phyloP scores from a whole-genome alignment of 805 yeast species.

The Blastobotrys attinorum region DNA sequence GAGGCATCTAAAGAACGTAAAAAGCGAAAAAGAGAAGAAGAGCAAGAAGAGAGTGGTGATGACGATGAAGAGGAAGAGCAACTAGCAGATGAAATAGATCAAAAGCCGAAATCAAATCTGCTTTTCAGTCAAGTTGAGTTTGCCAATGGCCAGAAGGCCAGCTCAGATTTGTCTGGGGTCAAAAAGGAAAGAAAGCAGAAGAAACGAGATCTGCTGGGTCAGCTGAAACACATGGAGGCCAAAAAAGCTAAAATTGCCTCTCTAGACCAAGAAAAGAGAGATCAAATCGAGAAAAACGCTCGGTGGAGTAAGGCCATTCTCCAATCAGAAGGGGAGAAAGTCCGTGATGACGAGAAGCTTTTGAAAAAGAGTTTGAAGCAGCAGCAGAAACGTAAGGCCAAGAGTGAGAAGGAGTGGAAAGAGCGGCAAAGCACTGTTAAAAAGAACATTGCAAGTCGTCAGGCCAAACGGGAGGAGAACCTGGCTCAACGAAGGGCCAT shows the following conservation, averaged over 20 bases:
- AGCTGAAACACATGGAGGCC: constrained; percentile 64
- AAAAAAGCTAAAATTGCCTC: constrained; percentile 56
- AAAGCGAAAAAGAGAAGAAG: constrained; percentile 31
- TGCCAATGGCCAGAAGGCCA: constrained; percentile 70
- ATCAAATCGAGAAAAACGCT: constrained; percentile 55
- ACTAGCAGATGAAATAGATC: constrained; percentile 26
- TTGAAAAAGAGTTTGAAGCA: constrained; percentile 79
- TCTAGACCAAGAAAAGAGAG: constrained; percentile 55
- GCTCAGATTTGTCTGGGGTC: constrained; percentile 57
- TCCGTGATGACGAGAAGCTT: constrained; percentile 83
- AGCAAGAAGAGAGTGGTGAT: constrained; percentile 28
- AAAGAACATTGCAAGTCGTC: constrained; percentile 63
- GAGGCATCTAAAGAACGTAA: constrained; percentile 30
- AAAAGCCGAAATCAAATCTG: constrained; percentile 33
- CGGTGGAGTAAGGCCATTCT: constrained; percentile 80
- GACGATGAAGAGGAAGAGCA: constrained; percentile 34
- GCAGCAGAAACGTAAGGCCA: constrained; percentile 74
- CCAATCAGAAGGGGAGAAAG: constrained; percentile 80
- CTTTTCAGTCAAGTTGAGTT: constrained; percentile 78
- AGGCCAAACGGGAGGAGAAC: constrained; percentile 87
- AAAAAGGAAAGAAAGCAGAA: constrained; percentile 52
- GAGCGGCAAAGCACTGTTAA: constrained; percentile 79
- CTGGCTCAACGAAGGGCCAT: constrained; percentile 76
- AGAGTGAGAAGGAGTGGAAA: constrained; percentile 85
- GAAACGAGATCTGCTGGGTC: constrained; percentile 82